Conservation (phyloP, 352 stramenopile species). For the Phytophthora parvispora region DNA sequence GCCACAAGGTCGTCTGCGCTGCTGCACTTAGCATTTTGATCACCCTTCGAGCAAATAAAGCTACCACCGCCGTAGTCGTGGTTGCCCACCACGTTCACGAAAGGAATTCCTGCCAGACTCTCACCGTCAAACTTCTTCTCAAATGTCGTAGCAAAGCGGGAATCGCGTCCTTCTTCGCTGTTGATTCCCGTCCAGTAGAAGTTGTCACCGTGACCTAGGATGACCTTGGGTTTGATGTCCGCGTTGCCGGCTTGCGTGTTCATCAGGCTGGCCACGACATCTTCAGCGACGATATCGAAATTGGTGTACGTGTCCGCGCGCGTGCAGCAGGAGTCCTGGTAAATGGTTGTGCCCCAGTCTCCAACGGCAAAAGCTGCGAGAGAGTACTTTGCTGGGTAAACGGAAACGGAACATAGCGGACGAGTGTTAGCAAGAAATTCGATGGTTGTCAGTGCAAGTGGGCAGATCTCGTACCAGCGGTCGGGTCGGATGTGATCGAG, state of each 20-base stretch:
- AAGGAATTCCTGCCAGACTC: constrained; percentile 49
- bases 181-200: constrained; percentile 70
- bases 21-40: constrained; percentile 43
- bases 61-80: constrained; percentile 69
- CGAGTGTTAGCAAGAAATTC: background rate
- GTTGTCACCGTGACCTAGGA: constrained; percentile 36
- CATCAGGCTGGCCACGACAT: constrained; percentile 38
- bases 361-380: constrained; percentile 16
- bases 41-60: constrained; percentile 54
- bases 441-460: background rate
- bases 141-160: constrained; percentile 45
- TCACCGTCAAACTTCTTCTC: constrained; percentile 43
- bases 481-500: background rate
- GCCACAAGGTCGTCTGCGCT: constrained; percentile 44
- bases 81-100: constrained; percentile 73
- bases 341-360: constrained; percentile 47
- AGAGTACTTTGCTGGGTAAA: constrained; percentile 3
- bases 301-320: constrained; percentile 28
- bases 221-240: constrained; percentile 50
- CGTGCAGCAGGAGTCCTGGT: constrained; percentile 49
- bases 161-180: constrained; percentile 29
- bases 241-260: constrained; percentile 39
- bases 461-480: background rate
- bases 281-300: constrained; percentile 24
- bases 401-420: too few species aligned